Base-by-base conservation (phyloP, 2,329 filamentous ascomycete genomes). In the Diaporthe sp. region DNA sequence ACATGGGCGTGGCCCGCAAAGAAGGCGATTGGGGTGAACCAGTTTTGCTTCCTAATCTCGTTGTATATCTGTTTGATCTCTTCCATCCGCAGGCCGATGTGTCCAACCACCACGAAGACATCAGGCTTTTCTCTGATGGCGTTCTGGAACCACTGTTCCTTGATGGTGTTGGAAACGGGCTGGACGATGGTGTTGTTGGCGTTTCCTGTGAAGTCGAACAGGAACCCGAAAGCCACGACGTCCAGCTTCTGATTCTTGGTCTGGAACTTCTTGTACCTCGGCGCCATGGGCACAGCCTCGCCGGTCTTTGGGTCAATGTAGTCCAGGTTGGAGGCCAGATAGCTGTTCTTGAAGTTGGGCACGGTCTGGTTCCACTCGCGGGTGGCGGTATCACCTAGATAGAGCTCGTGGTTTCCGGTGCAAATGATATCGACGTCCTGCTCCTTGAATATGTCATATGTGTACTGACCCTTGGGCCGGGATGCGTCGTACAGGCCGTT, bases 401-500 rank as follows among this genome's bases (percentile, higher is more conserved):
- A 99, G 17, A 99, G 89, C 85, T 99, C 97, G 85, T 99, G 97
- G 80, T 99, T 99, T 66, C 97, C 97, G 1, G 93, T 93, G 78
- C 92, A 96, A 63, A 98, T 88, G 35, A 98, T 85, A 81, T 98
- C 96, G 78, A 98, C 92, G 56, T 92, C 84, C 81, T 98, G 95
- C 80, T 97, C 88, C 75, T 92, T 92, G 81, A 97, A 92, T 72
- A 98, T 97, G 77, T 96, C 94, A 81, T 95, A 96, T 1, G 94
- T 95, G 82, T 95, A 98, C 80, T 92, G 89, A 30, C 97, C 97
- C 81, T 97, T 97, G 12, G 97, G 97, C 37, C 89, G 87, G 0
- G 95, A 98, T 7, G 92, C 93, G 81, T 98, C 97, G 83, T 98
- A 98, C 5, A 99, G 89, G 1, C 96, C 97, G 81, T 98, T 98